A percentile compares a stretch with the other conserved stretches of the same genome.
phyloP scores from a whole-genome alignment of 257 asterid genomes.

The Apocynum venetum region DNA sequence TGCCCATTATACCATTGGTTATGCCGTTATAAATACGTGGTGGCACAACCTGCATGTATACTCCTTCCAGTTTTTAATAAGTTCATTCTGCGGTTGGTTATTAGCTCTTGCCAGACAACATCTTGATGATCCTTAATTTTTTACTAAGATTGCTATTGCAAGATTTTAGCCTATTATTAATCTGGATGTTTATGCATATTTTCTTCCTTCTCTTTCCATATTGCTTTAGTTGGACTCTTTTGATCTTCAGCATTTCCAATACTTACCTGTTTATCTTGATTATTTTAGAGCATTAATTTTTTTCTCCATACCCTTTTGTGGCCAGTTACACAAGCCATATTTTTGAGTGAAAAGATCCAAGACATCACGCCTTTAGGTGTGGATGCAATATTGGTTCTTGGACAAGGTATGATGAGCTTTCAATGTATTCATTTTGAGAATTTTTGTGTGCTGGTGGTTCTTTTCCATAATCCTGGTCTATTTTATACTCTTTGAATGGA shows the following conservation, averaged over 20 bases:
- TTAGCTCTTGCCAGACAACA: neutral
- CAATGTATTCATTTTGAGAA: neutral
- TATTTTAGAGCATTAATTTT: neutral
- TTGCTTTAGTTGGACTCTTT: neutral
- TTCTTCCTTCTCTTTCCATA: neutral
- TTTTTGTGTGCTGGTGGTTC: neutral
- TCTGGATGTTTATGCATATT: neutral
- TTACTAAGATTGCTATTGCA: neutral
- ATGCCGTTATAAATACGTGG: no score
- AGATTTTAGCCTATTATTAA: neutral
- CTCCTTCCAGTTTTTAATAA: neutral
- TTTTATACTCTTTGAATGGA: constrained; percentile 7
- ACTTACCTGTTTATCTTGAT: neutral
- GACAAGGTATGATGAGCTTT: constrained; percentile 55
- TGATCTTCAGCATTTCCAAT: neutral
- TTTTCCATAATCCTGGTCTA: neutral
- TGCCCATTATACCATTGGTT: no score
- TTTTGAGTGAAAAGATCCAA: constrained; percentile 69
- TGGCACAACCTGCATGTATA: neutral
- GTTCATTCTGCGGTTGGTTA: neutral
- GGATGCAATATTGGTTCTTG: constrained; percentile 64
- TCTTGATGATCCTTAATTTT: neutral
- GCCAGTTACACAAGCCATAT: constrained; percentile 61
- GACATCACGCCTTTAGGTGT: constrained; percentile 59
- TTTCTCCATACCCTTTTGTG: constrained; percentile 6